A percentile compares a stretch with the other conserved stretches of the same genome.
phyloP scores from a whole-genome alignment of 257 asterid species.

The Euphrasia confusa region DNA sequence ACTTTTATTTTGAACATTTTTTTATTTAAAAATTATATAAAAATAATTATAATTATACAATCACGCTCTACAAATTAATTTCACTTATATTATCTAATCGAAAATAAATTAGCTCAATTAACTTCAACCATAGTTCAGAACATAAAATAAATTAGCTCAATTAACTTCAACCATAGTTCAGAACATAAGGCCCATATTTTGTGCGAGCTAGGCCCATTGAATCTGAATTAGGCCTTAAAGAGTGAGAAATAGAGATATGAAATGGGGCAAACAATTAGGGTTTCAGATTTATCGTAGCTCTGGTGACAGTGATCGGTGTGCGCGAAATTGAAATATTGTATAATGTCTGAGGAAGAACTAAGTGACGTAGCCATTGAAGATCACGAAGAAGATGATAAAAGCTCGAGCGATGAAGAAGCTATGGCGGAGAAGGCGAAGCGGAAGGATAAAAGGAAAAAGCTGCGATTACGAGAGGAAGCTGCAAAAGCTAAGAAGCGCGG shows the following conservation, averaged over 20 bases:
- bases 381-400: slow-evolving; percentile 4
- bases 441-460: slow-evolving; percentile 48
- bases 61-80: too few species aligned
- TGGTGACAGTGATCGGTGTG: too few species aligned
- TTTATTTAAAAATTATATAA: too few species aligned
- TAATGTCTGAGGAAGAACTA: slow-evolving; percentile 56
- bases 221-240: too few species aligned
- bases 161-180: not conserved
- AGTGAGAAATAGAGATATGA: too few species aligned
- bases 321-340: not conserved
- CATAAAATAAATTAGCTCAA: not conserved
- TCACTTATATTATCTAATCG: too few species aligned
- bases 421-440: slow-evolving; percentile 19
- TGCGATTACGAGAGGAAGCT: slow-evolving; percentile 39
- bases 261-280: too few species aligned
- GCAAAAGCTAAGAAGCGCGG: slow-evolving; percentile 60
- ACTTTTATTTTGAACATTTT: too few species aligned
- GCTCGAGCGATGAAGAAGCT: not conserved
- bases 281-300: too few species aligned
- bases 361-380: slow-evolving; percentile 24
- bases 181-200: too few species aligned
- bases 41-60: too few species aligned
- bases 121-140: not conserved
- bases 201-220: too few species aligned
- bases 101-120: not conserved